These are phyloP conservation scores for Sophora flavescens DNA, from an alignment of 306 rosid genomes.

Conservation along the genomic window DNA sequence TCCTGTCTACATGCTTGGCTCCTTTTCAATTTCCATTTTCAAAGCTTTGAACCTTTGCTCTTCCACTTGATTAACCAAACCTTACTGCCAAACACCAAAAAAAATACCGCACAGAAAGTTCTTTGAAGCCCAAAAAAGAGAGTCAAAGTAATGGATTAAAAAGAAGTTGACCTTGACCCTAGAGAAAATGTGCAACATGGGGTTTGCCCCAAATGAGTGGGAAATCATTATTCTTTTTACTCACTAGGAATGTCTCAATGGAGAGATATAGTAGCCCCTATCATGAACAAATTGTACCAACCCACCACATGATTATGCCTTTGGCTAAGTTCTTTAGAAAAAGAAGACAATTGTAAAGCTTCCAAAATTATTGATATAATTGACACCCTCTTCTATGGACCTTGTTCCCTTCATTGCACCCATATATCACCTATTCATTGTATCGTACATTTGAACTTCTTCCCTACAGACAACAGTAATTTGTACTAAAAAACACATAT, in stretches of 20 bases:
- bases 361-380: constrained; percentile 50
- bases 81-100: background rate
- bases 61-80: constrained; percentile 29
- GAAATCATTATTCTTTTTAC: constrained; percentile 58
- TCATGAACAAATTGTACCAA: constrained; percentile 39
- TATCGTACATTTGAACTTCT: constrained; percentile 6
- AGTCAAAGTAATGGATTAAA: constrained; percentile 55
- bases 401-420: constrained; percentile 38
- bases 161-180: constrained; percentile 51
- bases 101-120: background rate
- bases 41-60: background rate
- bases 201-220: constrained; percentile 59
- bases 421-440: constrained; percentile 23
- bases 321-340: constrained; percentile 28
- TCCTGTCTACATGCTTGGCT: constrained; percentile 16
- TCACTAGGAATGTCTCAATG: constrained; percentile 42
- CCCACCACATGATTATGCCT: constrained; percentile 49
- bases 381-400: constrained; percentile 28
- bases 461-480: constrained; percentile 30
- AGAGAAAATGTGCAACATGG: constrained; percentile 39
- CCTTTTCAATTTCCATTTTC: background rate
- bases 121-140: constrained; percentile 34
- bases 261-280: constrained; percentile 24
- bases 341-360: constrained; percentile 47
- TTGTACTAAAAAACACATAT: constrained; percentile 41